These are phyloP conservation scores for Magnusiomyces tetraspermus DNA, from an alignment of 1,139 yeast species.

Conservation along the genomic window DNA sequence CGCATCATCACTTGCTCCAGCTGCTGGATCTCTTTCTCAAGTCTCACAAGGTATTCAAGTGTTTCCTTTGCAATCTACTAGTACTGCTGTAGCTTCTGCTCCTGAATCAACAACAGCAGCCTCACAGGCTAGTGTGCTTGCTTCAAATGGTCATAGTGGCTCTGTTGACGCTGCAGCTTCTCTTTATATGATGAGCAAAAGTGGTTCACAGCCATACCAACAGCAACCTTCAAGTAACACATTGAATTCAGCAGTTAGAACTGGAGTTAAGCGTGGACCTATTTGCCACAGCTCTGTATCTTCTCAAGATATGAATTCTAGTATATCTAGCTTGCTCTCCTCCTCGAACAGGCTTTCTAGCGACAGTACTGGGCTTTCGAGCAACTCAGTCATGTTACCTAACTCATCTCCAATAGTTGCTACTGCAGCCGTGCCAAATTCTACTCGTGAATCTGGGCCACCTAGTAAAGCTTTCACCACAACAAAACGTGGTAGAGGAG, in stretches of 20 bases:
- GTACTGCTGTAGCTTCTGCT: not conserved
- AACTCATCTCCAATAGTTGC: not conserved
- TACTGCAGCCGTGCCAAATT: not conserved
- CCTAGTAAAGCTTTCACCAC: not conserved
- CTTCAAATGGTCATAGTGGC: slow-evolving; percentile 3
- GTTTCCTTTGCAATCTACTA: not conserved
- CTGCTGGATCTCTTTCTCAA: not conserved
- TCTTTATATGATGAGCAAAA: slow-evolving; percentile 12
- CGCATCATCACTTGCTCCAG: not conserved
- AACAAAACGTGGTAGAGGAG: not conserved
- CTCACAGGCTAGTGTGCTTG: not conserved
- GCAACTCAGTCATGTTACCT: too few species aligned
- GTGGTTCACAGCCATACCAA: slow-evolving; percentile 3
- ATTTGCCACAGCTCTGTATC: not conserved
- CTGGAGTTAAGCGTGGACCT: not conserved
- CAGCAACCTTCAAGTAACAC: not conserved
- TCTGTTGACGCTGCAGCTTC: slow-evolving; percentile 15
- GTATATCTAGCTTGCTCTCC: too few species aligned
- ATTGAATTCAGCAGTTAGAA: not conserved
- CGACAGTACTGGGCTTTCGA: too few species aligned
- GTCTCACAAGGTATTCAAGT: not conserved
- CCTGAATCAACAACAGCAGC: not conserved
- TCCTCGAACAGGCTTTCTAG: too few species aligned
- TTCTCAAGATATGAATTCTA: too few species aligned
- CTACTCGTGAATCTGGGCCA: not conserved